These are phyloP conservation scores for Serendipita sp. DNA, from an alignment of 768 basidiomycete genomes.

Conservation along the genomic window DNA sequence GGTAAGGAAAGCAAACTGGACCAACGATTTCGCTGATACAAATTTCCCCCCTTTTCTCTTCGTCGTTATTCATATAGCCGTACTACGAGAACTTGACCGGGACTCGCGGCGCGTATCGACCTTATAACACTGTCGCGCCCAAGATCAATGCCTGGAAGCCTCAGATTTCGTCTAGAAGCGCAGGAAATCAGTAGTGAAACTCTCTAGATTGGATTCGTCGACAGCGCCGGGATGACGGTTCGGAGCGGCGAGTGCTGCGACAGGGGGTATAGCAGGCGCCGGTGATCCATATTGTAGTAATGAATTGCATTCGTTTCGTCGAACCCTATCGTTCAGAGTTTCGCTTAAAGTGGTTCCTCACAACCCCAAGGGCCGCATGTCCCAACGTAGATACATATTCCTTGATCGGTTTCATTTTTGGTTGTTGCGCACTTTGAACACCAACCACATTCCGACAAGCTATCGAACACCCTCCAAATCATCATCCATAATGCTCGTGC, in stretches of 20 bases:
- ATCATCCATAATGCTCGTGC: neutral
- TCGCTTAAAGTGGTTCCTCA: too few species aligned
- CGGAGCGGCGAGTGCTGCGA: neutral
- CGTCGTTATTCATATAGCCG: conserved; percentile 30
- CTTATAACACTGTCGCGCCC: conserved; percentile 74
- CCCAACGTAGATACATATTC: neutral
- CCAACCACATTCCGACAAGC: neutral
- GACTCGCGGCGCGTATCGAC: conserved; percentile 74
- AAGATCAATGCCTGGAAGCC: conserved; percentile 80
- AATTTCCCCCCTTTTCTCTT: too few species aligned
- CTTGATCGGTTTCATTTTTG: neutral
- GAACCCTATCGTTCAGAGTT: too few species aligned
- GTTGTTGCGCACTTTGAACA: neutral
- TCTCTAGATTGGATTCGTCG: neutral
- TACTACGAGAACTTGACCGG: conserved; percentile 85
- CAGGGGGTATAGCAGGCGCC: too few species aligned
- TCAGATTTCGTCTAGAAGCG: conserved; percentile 28
- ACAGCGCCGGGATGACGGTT: neutral
- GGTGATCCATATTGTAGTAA: too few species aligned
- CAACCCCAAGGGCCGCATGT: too few species aligned
- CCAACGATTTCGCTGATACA: neutral
- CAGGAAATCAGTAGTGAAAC: conserved; percentile 22
- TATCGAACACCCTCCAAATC: neutral
- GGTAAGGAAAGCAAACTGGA: conserved; percentile 25
- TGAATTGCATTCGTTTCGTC: too few species aligned